Evolutionary conservation across 1,139 yeast genomes (phyloP).

Genomic region (Blastobotrys petasosporus): DNA sequence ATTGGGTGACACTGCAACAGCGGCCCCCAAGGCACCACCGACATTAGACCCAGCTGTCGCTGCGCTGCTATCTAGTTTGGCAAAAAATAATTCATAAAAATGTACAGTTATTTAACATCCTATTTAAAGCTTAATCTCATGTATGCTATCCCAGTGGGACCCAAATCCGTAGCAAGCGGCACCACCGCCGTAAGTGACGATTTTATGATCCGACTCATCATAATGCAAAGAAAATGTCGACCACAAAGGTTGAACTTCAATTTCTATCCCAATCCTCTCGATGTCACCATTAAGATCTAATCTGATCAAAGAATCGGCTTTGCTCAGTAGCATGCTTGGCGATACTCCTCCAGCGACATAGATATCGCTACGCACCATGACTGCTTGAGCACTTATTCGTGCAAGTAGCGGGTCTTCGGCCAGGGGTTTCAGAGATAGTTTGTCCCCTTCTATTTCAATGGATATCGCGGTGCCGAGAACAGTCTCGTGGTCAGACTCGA

Average conservation of each 20-base stretch:
- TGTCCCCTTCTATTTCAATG: slow-evolving; percentile 26
- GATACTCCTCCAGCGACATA: slow-evolving; percentile 60
- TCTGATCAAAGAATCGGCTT: slow-evolving; percentile 37
- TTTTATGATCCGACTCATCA: slow-evolving; percentile 19
- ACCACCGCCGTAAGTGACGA: slow-evolving; percentile 59
- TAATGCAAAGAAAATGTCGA: slow-evolving; percentile 50
- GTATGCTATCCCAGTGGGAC: slow-evolving; percentile 48
- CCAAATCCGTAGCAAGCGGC: slow-evolving; percentile 85
- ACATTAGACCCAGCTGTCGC: slow-evolving; percentile 31
- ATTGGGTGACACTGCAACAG: no score
- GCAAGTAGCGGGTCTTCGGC: slow-evolving; percentile 29
- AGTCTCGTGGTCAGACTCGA: slow-evolving; percentile 28
- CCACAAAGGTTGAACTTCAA: slow-evolving; percentile 43
- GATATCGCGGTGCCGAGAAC: slow-evolving; percentile 37
- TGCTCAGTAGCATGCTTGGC: slow-evolving; percentile 37
- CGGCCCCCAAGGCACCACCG: no score
- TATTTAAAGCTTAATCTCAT: slow-evolving; percentile 2
- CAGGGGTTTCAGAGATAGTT: slow-evolving; percentile 9
- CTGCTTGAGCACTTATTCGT: slow-evolving; percentile 46
- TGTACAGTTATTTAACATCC: background rate
- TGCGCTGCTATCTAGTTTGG: slow-evolving; percentile 25
- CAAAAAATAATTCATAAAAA: background rate
- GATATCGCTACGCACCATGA: slow-evolving; percentile 26
- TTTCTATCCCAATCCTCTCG: background rate
- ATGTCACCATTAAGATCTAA: slow-evolving; percentile 28